Evolutionary conservation across 192 early-diverging fungal genomes (phyloP), one percentile per base, ranked within the genome.

Genomic region (Glomus cerebriforme): DNA sequence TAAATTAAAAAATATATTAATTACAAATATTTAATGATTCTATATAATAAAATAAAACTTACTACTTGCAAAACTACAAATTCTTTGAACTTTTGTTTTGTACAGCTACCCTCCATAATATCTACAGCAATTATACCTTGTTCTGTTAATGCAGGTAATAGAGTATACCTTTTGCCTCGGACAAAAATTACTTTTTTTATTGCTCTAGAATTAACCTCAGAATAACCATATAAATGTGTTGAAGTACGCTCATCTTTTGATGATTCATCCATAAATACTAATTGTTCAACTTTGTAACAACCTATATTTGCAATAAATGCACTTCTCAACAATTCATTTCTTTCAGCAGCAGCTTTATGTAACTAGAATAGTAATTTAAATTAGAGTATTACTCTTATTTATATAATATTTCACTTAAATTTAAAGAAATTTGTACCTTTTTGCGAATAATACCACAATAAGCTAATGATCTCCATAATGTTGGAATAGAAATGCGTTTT

Each of bases 101-200:
- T 58, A 73, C 45, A 73, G 27, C 71, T 73, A 15, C 24, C 17
- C 15, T 73, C 45, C 45, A n/a, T n/a, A n/a, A n/a, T n/a, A n/a
- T n/a, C n/a, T n/a, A n/a, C n/a, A n/a, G n/a, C n/a, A n/a, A n/a
- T n/a, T n/a, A n/a, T n/a, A n/a, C n/a, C n/a, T n/a, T n/a, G n/a
- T n/a, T n/a, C n/a, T n/a, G n/a, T n/a, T n/a, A n/a, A n/a, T n/a
- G n/a, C n/a, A n/a, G n/a, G n/a, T n/a, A n/a, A n/a, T n/a, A n/a
- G n/a, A n/a, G n/a, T n/a, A n/a, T n/a, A n/a, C n/a, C n/a, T n/a
- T n/a, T n/a, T n/a, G n/a, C n/a, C n/a, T n/a, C n/a, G 19, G 10
- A 73, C n/a, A 58, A 73, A 73, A 24, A 73, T 22, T n/a, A 73
- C n/a, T 31, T 54, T 73, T 73, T 54, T 58, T 47, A 17, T 0